A percentile compares a stretch with the other conserved stretches of the same genome.
Evolutionary conservation across 73 alveolate species (phyloP).

Genomic region (Breviolum minutum): DNA sequence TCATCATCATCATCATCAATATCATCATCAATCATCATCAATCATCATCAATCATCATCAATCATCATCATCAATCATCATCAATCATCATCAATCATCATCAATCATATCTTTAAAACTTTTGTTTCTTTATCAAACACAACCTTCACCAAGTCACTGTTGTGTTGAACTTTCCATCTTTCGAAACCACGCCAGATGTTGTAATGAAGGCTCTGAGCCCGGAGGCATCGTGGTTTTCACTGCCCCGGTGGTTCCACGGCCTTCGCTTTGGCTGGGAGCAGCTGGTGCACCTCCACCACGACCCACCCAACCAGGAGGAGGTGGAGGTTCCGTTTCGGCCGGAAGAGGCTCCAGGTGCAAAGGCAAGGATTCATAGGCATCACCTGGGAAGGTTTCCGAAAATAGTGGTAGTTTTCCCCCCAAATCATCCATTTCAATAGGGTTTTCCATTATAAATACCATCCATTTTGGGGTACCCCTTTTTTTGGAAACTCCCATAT

Average conservation of each 20-base stretch:
- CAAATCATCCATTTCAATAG: no score
- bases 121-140: background rate
- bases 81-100: background rate
- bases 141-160: background rate
- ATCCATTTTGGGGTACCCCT: no score
- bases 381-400: slow-evolving; percentile 4
- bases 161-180: background rate
- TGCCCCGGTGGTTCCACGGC: no score
- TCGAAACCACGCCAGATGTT: slow-evolving; percentile 20
- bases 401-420: no score
- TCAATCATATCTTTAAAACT: background rate
- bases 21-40: background rate
- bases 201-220: background rate
- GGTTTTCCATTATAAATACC: no score
- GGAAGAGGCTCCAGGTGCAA: slow-evolving; percentile 51
- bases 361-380: slow-evolving; percentile 84
- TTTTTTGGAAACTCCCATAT: no score
- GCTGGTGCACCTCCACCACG: slow-evolving; percentile 11
- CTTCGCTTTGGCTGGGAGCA: background rate
- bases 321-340: slow-evolving; percentile 73
- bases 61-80: background rate
- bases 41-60: background rate
- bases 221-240: background rate
- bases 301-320: slow-evolving; percentile 84
- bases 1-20: background rate